These are phyloP conservation scores for Apostasia ramifera DNA, from an alignment of 106 monocot species.

Conservation along the genomic window DNA sequence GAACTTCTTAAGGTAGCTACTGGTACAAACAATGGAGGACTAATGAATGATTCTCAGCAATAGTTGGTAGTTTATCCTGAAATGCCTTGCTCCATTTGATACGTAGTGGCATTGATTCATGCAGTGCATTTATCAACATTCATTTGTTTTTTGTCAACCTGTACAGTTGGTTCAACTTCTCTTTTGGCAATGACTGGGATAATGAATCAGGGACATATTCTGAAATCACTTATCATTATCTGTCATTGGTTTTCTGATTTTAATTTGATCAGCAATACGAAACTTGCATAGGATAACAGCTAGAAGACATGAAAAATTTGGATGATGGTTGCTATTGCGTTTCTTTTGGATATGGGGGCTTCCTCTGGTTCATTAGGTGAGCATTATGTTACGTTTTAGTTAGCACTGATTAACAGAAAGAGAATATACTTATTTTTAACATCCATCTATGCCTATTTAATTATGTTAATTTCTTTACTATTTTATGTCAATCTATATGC, in stretches of 20 bases:
- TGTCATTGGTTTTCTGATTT: constrained; percentile 2
- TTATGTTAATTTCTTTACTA: no score
- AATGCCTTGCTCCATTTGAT: background rate
- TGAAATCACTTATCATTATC: background rate
- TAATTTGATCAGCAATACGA: background rate
- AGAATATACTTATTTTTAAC: background rate
- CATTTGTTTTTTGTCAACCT: background rate
- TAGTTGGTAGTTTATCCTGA: constrained; percentile 13
- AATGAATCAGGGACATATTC: constrained; percentile 1
- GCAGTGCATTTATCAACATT: constrained; percentile 4
- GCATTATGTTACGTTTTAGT: background rate
- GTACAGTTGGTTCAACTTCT: background rate
- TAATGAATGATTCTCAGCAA: constrained; percentile 12
- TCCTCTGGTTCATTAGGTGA: constrained; percentile 2
- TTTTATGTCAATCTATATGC: no score
- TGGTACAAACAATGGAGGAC: constrained; percentile 23
- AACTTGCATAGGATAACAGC: background rate
- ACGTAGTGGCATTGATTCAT: constrained; percentile 3
- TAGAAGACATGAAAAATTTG: constrained; percentile 1
- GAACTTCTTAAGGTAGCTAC: constrained; percentile 44
- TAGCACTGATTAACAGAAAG: background rate
- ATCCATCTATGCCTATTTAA: background rate
- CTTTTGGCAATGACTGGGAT: background rate
- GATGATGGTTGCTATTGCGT: background rate
- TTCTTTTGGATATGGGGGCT: background rate